Percentiles rank a stretch among this genome's conserved stretches.
Evolutionary conservation across 2,329 filamentous ascomycete genomes (phyloP).

Genomic region (Endoconidiophora polonica): DNA sequence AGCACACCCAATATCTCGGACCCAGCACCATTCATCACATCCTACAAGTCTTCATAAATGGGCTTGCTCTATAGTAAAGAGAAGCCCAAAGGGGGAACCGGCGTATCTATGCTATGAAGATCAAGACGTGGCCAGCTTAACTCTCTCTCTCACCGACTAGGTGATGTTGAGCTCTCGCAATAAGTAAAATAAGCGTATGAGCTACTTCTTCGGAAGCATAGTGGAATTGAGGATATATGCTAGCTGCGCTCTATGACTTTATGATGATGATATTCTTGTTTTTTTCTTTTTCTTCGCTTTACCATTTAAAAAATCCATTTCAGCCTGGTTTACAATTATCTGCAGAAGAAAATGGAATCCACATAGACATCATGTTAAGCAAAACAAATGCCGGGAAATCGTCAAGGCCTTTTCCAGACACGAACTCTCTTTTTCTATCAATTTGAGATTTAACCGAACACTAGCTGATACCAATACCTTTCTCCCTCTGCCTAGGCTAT

Average conservation of each 20-base stretch:
- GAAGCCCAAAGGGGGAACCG: not conserved
- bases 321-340: too few relatives aligned
- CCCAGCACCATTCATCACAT: slow-evolving; percentile 4
- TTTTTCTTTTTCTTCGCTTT: slow-evolving; percentile 2
- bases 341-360: not conserved
- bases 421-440: not conserved
- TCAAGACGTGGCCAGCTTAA: too few relatives aligned
- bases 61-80: not conserved
- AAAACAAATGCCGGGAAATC: not conserved
- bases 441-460: not conserved
- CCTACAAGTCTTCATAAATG: not conserved
- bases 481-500: slow-evolving; percentile 5
- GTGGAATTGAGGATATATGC: too few relatives aligned
- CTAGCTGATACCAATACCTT: slow-evolving; percentile 4
- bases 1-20: slow-evolving; percentile 1
- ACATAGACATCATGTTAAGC: slow-evolving; percentile 1
- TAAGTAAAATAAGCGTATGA: too few relatives aligned
- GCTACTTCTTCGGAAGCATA: too few relatives aligned
- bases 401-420: not conserved
- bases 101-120: not conserved
- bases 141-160: too few relatives aligned
- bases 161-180: too few relatives aligned
- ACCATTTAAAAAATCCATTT: too few relatives aligned
- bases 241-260: not conserved
- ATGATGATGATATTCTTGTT: slow-evolving; percentile 7